These are phyloP conservation scores for Penicillium corylophilum DNA, from an alignment of 2,329 filamentous ascomycete species.

Conservation along the genomic window DNA sequence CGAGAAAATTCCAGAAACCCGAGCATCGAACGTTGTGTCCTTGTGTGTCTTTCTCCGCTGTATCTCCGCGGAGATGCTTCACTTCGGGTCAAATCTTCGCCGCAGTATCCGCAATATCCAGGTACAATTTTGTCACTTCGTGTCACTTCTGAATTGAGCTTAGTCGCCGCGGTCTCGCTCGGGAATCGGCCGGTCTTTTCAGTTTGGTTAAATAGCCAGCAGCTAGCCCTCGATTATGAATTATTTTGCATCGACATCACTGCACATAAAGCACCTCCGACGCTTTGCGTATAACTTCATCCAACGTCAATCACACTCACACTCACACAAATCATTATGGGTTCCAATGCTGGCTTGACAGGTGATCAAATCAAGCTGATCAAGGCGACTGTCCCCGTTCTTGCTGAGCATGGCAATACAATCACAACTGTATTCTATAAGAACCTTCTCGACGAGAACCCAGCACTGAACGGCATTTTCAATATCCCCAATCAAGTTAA, in stretches of 20 bases:
- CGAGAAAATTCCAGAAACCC: constrained; percentile 9
- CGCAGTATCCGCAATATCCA: constrained; percentile 6
- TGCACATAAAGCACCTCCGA: not conserved
- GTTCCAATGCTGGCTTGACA: constrained; percentile 13
- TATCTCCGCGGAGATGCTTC: constrained; percentile 19
- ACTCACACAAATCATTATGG: constrained; percentile 11
- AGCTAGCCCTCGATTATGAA: not conserved
- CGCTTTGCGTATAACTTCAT: not conserved
- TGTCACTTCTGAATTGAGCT: constrained; percentile 1
- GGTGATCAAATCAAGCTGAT: constrained; percentile 63
- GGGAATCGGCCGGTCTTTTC: no score
- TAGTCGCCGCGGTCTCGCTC: not conserved
- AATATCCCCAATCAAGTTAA: constrained; percentile 68
- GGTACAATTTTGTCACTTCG: not conserved
- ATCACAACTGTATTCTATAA: constrained; percentile 73
- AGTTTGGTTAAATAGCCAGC: constrained; percentile 3
- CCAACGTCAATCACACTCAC: not conserved
- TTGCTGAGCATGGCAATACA: constrained; percentile 64
- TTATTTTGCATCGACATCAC: not conserved
- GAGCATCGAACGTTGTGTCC: constrained; percentile 4
- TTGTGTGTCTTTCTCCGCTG: not conserved
- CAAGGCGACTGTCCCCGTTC: constrained; percentile 67
- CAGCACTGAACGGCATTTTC: constrained; percentile 68
- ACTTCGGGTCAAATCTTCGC: constrained; percentile 1
- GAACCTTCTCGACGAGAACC: constrained; percentile 64